These are phyloP conservation scores for Scytalidium lignicola DNA, from an alignment of 2,329 filamentous ascomycete species.

Conservation along the genomic window DNA sequence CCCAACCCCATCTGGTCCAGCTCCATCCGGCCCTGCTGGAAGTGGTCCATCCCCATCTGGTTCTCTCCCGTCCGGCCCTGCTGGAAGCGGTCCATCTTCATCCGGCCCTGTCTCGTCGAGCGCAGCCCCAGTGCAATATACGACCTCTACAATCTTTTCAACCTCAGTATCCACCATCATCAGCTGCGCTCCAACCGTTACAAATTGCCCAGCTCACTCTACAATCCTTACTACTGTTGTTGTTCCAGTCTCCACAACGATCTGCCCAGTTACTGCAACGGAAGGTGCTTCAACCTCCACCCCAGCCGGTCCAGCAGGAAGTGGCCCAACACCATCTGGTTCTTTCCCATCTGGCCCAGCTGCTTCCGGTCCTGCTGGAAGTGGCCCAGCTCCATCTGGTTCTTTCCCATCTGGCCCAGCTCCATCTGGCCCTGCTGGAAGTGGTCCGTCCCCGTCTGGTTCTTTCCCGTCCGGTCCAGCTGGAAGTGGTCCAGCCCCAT, in stretches of 20 bases:
- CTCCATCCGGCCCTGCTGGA: background rate
- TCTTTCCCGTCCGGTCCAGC: no score
- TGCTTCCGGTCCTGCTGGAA: conserved; percentile 8
- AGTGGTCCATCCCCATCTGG: conserved; percentile 3
- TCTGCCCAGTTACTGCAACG: conserved; percentile 22
- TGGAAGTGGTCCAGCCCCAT: background rate
- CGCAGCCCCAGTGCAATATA: conserved; percentile 3
- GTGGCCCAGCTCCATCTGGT: conserved; percentile 10
- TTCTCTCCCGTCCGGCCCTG: no score
- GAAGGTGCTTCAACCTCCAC: conserved; percentile 9
- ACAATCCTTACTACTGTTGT: conserved; percentile 13
- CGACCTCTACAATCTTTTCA: conserved; percentile 43
- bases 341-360: conserved; percentile 27
- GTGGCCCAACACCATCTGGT: no score
- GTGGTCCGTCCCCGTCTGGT: conserved; percentile 4
- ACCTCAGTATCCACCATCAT: conserved; percentile 46
- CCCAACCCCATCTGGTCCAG: conserved; percentile 5
- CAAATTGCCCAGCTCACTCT: conserved; percentile 42
- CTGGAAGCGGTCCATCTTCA: background rate
- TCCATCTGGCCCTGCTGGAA: background rate
- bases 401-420: conserved; percentile 1
- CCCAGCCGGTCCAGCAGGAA: no score
- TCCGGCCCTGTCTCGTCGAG: conserved; percentile 11
- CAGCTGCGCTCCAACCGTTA: conserved; percentile 39
- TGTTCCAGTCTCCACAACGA: conserved; percentile 18